A percentile compares a stretch with the other conserved stretches of the same genome.
Conservation (phyloP, 306 rosid species). For the Aeschynomene evenia region DNA sequence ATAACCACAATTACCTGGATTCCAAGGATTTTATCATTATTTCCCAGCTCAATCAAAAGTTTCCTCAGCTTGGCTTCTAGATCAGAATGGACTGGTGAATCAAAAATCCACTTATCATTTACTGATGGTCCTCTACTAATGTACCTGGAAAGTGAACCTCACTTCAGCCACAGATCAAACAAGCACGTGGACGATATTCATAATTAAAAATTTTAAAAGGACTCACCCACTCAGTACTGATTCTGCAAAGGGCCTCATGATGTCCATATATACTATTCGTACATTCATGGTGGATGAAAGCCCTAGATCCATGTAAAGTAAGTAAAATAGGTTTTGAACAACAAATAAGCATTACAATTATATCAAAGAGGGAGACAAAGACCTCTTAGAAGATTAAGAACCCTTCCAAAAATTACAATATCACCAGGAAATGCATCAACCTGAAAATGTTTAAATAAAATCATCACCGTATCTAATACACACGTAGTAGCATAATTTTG, state of each 20-base stretch:
- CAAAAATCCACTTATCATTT: constrained; percentile 79
- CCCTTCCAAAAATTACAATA: constrained; percentile 90
- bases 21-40: constrained; percentile 84
- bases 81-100: constrained; percentile 73
- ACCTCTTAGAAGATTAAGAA: constrained; percentile 98
- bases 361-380: constrained; percentile 28
- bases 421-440: constrained; percentile 99
- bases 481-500: constrained; percentile 25
- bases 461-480: constrained; percentile 10
- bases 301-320: constrained; percentile 54
- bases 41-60: constrained; percentile 74
- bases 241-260: constrained; percentile 99
- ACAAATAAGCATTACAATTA: constrained; percentile 20
- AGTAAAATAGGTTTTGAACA: constrained; percentile 26
- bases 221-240: constrained; percentile 84
- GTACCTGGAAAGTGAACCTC: constrained; percentile 49
- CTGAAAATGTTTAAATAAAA: constrained; percentile 40
- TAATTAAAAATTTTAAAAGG: not conserved
- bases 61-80: constrained; percentile 84
- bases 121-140: constrained; percentile 65
- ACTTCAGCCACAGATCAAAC: constrained; percentile 42
- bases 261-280: constrained; percentile 74
- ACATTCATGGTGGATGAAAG: constrained; percentile 89
- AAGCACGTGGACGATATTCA: constrained; percentile 21
- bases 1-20: constrained; percentile 63